Evolutionary conservation across 2,329 filamentous ascomycete genomes (phyloP).

Genomic region (Pseudomassariella vexata): DNA sequence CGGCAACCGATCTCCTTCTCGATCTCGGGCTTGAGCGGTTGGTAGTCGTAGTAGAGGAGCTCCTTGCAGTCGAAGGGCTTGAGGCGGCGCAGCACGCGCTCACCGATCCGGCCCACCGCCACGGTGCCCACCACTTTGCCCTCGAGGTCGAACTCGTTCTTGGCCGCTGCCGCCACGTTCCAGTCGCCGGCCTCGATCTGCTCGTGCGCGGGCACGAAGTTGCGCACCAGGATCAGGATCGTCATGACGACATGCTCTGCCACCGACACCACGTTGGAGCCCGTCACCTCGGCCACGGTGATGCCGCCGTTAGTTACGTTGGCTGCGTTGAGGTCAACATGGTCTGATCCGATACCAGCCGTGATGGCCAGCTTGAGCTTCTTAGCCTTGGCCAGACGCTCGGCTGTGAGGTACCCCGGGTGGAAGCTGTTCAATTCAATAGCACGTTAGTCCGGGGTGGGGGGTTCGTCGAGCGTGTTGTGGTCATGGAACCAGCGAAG

Average conservation of each 20-base stretch:
- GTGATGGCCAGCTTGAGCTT: conserved; percentile 97
- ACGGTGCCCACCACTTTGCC: conserved; percentile 97
- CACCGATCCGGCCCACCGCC: conserved; percentile 93
- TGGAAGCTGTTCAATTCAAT: conserved; percentile 72
- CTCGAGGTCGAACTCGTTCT: conserved; percentile 98
- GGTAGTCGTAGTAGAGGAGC: conserved; percentile 99
- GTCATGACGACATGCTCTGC: conserved; percentile 99
- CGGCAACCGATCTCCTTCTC: conserved; percentile 96
- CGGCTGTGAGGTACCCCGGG: conserved; percentile 93
- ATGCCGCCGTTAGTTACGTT: conserved; percentile 98
- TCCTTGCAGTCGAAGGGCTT: conserved; percentile 99
- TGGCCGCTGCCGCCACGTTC: conserved; percentile 92
- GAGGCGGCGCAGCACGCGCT: conserved; percentile 92
- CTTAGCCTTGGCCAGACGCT: conserved; percentile 96
- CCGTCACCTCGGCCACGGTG: conserved; percentile 96
- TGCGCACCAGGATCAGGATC: conserved; percentile 90
- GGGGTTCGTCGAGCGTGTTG: too few relatives aligned
- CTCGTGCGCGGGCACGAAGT: conserved; percentile 97
- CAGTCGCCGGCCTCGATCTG: conserved; percentile 84
- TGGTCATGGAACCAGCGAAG: too few relatives aligned
- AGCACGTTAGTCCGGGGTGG: conserved; percentile 14
- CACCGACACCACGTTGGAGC: conserved; percentile 96
- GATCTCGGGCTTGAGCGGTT: conserved; percentile 76
- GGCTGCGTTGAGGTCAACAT: conserved; percentile 93
- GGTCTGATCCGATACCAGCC: conserved; percentile 96